Percentiles rank a stretch among this genome's conserved stretches.
These are phyloP conservation scores for Sporobolomyces roseus DNA, from an alignment of 768 basidiomycete species.

Conservation along the genomic window DNA sequence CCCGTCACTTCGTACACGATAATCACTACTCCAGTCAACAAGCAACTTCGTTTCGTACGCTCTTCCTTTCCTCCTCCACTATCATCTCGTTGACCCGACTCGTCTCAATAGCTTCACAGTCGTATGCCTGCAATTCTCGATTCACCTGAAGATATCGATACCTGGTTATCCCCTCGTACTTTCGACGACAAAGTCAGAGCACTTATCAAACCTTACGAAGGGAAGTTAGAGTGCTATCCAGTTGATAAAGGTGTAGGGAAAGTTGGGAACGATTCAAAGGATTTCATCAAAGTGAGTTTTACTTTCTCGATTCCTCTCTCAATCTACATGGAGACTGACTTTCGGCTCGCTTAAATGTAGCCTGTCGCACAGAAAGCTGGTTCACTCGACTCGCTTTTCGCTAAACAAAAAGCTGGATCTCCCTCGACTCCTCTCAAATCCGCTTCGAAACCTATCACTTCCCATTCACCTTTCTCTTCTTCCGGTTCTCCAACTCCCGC, in stretches of 20 bases:
- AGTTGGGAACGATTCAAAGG: constrained; percentile 74
- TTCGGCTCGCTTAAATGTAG: constrained; percentile 6
- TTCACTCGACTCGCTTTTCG: constrained; percentile 67
- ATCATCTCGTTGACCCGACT: background rate
- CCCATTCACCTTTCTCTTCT: too few relatives aligned
- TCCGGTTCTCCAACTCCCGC: too few relatives aligned
- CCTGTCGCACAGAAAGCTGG: constrained; percentile 31
- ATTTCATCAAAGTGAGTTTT: constrained; percentile 58
- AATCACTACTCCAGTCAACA: constrained; percentile 73
- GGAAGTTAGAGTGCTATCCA: constrained; percentile 67
- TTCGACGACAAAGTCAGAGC: constrained; percentile 64
- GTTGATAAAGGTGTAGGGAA: constrained; percentile 56
- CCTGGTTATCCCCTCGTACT: constrained; percentile 67
- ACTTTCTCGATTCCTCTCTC: too few relatives aligned
- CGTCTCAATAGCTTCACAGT: constrained; percentile 64
- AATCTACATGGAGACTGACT: too few relatives aligned
- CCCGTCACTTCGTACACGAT: constrained; percentile 80
- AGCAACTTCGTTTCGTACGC: constrained; percentile 60
- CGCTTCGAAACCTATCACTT: background rate
- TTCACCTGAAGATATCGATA: constrained; percentile 57
- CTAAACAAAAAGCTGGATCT: constrained; percentile 63
- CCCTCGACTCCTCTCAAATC: constrained; percentile 2
- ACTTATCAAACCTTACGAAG: constrained; percentile 62
- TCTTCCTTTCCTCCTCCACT: background rate
- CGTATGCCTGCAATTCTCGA: constrained; percentile 72